Evolutionary conservation across 768 basidiomycete genomes (phyloP).

Genomic region (Suillus americanus): DNA sequence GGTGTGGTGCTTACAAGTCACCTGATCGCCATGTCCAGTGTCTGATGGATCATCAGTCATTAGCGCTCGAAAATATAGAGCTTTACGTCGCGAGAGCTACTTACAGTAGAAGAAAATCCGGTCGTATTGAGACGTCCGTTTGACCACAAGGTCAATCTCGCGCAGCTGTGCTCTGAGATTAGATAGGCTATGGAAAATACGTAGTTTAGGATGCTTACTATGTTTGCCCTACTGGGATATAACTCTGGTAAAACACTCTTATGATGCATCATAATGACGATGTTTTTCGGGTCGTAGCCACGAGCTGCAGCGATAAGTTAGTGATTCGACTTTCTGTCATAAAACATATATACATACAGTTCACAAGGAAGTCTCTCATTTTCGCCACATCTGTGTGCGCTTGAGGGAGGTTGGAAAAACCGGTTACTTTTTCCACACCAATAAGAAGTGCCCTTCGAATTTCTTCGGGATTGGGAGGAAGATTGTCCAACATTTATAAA

Average conservation of each 20-base stretch:
- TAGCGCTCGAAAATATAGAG: too few relatives aligned
- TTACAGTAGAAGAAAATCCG: constrained; percentile 12
- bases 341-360: background rate
- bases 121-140: background rate
- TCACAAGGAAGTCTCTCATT: constrained; percentile 3
- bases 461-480: background rate
- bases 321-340: background rate
- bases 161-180: background rate
- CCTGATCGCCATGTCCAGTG: constrained; percentile 52
- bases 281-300: constrained; percentile 3
- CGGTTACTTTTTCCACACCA: background rate
- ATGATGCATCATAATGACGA: constrained; percentile 10
- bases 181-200: background rate
- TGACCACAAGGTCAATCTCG: constrained; percentile 7
- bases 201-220: constrained; percentile 1
- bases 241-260: background rate
- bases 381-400: constrained; percentile 6
- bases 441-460: constrained; percentile 6
- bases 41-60: constrained; percentile 25
- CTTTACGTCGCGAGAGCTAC: background rate
- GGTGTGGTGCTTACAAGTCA: constrained; percentile 38
- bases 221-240: constrained; percentile 3
- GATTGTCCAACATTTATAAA: background rate
- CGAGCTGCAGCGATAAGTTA: background rate
- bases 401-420: background rate